These are phyloP conservation scores for Cryptococcus sp. DNA, from an alignment of 1,284 basidiomycete species.

Conservation along the genomic window DNA sequence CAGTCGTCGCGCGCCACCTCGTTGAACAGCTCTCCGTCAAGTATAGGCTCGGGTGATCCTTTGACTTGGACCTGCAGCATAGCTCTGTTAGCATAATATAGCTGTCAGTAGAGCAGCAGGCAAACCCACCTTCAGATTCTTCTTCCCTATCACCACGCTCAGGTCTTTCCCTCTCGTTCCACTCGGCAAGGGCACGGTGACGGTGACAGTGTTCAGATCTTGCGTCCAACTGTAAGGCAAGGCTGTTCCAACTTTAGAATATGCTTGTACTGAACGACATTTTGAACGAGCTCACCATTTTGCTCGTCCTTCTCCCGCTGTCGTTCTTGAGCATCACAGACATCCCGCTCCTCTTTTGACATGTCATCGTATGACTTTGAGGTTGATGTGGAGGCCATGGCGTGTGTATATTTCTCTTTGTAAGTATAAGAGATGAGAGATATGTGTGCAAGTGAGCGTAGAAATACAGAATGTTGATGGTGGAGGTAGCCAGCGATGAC, in stretches of 20 bases:
- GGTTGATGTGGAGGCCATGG: slow-evolving; percentile 9
- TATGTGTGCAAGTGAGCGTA: neutral
- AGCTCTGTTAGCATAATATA: neutral
- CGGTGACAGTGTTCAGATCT: slow-evolving; percentile 80
- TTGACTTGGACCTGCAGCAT: slow-evolving; percentile 70
- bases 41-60: slow-evolving; percentile 71
- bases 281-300: slow-evolving; percentile 63
- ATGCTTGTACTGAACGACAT: slow-evolving; percentile 4
- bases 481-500: slow-evolving; percentile 1
- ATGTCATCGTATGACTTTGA: slow-evolving; percentile 65
- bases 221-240: slow-evolving; percentile 94
- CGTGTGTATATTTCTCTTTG: neutral
- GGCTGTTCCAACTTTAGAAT: slow-evolving; percentile 54
- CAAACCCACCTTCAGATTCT: slow-evolving; percentile 63
- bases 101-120: neutral
- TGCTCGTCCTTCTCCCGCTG: slow-evolving; percentile 77
- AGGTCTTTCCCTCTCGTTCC: slow-evolving; percentile 83
- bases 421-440: neutral
- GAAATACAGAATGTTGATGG: neutral
- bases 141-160: slow-evolving; percentile 72
- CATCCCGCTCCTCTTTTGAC: slow-evolving; percentile 71
- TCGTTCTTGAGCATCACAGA: slow-evolving; percentile 67
- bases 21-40: slow-evolving; percentile 88
- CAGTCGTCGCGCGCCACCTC: slow-evolving; percentile 95
- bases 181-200: slow-evolving; percentile 78